Percentiles rank a stretch among this genome's conserved stretches.
Conservation (phyloP, 768 basidiomycete genomes). For the Trametes gibbosa region DNA sequence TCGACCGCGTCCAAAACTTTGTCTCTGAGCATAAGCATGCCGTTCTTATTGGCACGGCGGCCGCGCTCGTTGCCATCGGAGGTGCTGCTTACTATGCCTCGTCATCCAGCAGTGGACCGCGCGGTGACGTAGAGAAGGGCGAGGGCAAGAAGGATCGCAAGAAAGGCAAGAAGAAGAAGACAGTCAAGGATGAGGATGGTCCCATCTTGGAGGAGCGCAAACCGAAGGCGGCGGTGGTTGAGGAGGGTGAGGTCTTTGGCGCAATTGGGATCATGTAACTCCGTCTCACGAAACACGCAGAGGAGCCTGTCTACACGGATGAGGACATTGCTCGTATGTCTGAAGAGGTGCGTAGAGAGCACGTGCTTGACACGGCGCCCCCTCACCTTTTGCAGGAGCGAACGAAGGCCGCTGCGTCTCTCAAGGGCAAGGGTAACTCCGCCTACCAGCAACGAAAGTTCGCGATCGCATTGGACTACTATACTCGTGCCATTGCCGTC, state of each 20-base stretch:
- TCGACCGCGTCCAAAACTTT: constrained; percentile 67
- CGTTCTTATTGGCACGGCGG: constrained; percentile 70
- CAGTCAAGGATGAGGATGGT: constrained; percentile 56
- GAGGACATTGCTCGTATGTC: constrained; percentile 60
- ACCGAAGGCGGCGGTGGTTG: constrained; percentile 37
- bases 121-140: constrained; percentile 41
- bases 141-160: constrained; percentile 47
- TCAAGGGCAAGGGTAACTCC: constrained; percentile 71
- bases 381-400: constrained; percentile 50
- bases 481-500: constrained; percentile 73
- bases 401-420: constrained; percentile 52
- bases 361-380: neutral
- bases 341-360: constrained; percentile 43
- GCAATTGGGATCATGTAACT: neutral
- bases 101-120: constrained; percentile 40
- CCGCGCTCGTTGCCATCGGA: constrained; percentile 66
- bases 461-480: constrained; percentile 55
- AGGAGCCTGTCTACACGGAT: constrained; percentile 43
- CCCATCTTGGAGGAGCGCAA: constrained; percentile 79
- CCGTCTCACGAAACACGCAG: constrained; percentile 24
- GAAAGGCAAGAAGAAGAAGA: constrained; percentile 60
- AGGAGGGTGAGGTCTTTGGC: constrained; percentile 22
- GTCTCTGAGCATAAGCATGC: constrained; percentile 77
- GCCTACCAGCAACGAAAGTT: constrained; percentile 67
- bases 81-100: constrained; percentile 77